Percentiles rank a stretch among this genome's conserved stretches.
Evolutionary conservation across 768 basidiomycete genomes (phyloP).

Genomic region (Tephrocybe rancida): DNA sequence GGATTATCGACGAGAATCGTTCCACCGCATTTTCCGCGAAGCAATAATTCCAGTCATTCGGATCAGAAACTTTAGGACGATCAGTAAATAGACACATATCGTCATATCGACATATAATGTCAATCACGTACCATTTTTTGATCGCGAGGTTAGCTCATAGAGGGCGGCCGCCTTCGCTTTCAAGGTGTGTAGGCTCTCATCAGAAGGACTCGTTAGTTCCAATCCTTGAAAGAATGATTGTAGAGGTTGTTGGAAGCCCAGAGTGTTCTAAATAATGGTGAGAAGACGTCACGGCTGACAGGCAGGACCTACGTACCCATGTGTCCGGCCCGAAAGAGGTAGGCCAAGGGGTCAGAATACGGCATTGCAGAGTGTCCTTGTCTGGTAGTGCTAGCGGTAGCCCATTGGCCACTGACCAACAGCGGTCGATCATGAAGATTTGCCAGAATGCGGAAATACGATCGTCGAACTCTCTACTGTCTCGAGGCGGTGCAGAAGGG

Average conservation of each 20-base stretch:
- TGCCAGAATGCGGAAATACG: conserved; percentile 62
- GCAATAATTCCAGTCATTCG: conserved; percentile 28
- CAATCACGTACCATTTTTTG: conserved; percentile 36
- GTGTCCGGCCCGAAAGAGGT: conserved; percentile 22
- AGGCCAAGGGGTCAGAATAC: conserved; percentile 59
- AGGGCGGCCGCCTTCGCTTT: conserved; percentile 54
- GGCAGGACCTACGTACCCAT: conserved; percentile 18
- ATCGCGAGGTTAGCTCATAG: conserved; percentile 54
- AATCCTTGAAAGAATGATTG: conserved; percentile 28
- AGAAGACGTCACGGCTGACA: not conserved
- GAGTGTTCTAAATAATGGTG: conserved; percentile 13
- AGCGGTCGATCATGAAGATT: conserved; percentile 61
- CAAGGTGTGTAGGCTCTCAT: conserved; percentile 37
- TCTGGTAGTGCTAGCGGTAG: conserved; percentile 56
- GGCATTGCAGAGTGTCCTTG: conserved; percentile 45
- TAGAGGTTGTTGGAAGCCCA: conserved; percentile 21
- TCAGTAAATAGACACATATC: conserved; percentile 20
- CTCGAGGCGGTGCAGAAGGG: conserved; percentile 34
- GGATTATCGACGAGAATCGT: conserved; percentile 40
- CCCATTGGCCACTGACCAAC: conserved; percentile 58
- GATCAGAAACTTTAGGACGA: conserved; percentile 36
- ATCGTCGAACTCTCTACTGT: conserved; percentile 46
- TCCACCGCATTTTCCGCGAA: conserved; percentile 47
- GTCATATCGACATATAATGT: conserved; percentile 10
- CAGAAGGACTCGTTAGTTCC: conserved; percentile 23